These are phyloP conservation scores for Monilinia polystroma DNA, from an alignment of 2,329 filamentous ascomycete species.

Conservation along the genomic window DNA sequence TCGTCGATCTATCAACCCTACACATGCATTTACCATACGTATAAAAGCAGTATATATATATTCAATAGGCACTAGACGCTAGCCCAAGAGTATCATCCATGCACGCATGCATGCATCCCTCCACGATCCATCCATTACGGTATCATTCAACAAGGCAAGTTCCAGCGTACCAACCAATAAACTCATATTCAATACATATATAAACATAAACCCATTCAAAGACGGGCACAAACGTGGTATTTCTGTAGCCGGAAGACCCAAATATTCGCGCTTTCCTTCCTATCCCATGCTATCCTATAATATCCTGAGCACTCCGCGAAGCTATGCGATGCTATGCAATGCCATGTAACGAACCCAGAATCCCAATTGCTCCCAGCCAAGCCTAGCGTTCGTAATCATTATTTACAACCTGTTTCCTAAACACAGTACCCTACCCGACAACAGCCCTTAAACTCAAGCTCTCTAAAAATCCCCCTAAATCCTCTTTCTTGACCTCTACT, in stretches of 20 bases:
- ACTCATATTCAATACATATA: too few relatives aligned
- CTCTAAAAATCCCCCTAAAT: conserved; percentile 86
- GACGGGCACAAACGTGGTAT: background rate
- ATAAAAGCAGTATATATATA: too few relatives aligned
- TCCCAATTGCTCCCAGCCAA: background rate
- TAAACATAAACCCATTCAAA: too few relatives aligned
- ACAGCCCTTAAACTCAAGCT: conserved; percentile 89
- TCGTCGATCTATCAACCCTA: too few relatives aligned
- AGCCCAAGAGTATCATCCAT: too few relatives aligned
- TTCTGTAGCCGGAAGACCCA: background rate
- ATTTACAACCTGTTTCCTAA: conserved; percentile 1
- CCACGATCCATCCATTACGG: too few relatives aligned
- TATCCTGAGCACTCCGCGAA: background rate
- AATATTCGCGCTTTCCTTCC: background rate
- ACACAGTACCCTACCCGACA: conserved; percentile 51
- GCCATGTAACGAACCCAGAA: background rate
- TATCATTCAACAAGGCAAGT: too few relatives aligned
- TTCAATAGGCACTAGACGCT: too few relatives aligned
- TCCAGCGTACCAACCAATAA: too few relatives aligned
- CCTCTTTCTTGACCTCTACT: conserved; percentile 96
- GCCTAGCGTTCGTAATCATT: conserved; percentile 17
- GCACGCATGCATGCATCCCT: too few relatives aligned
- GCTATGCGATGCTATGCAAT: conserved; percentile 7
- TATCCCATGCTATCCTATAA: background rate
- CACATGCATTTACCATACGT: too few relatives aligned